Evolutionary conservation across 371 early-diverging fungal genomes (phyloP).

Genomic region (Syncephalastrum monosporum): DNA sequence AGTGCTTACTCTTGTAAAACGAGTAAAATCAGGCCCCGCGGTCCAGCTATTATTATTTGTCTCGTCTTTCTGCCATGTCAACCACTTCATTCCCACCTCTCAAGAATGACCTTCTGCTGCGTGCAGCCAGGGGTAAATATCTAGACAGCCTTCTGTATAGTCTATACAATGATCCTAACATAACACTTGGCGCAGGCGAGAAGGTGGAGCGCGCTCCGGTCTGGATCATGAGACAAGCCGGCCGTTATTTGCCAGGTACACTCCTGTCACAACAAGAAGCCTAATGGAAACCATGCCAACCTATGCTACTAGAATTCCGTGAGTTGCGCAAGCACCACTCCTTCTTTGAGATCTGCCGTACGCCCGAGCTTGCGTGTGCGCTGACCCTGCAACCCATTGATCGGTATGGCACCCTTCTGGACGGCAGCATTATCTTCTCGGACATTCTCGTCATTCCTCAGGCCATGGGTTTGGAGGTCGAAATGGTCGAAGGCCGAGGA

Average conservation of each 20-base stretch:
- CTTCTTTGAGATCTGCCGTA: conserved; percentile 94
- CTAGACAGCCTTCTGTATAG: conserved; percentile 4
- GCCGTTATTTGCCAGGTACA: conserved; percentile 93
- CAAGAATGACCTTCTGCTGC: conserved; percentile 88
- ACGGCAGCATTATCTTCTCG: conserved; percentile 97
- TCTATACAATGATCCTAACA: too few relatives aligned
- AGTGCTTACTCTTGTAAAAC: too few relatives aligned
- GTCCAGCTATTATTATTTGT: too few relatives aligned
- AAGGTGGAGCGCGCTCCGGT: conserved; percentile 88
- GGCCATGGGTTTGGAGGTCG: conserved; percentile 92
- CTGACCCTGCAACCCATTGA: conserved; percentile 96
- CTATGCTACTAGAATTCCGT: conserved; percentile 73
- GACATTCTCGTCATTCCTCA: conserved; percentile 98
- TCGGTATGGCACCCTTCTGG: conserved; percentile 86
- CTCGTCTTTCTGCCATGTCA: conserved; percentile 5
- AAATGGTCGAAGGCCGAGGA: conserved; percentile 92
- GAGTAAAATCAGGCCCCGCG: too few relatives aligned
- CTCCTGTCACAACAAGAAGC: not conserved
- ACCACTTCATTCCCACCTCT: conserved; percentile 71
- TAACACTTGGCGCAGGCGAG: conserved; percentile 50
- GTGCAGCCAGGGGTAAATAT: conserved; percentile 72
- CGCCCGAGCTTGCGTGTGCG: conserved; percentile 90
- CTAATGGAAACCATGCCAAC: not conserved
- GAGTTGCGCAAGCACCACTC: conserved; percentile 81
- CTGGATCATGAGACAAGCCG: conserved; percentile 99